Evolutionary conservation across 768 basidiomycete species (phyloP).

Genomic region (Trametes sanguinea): DNA sequence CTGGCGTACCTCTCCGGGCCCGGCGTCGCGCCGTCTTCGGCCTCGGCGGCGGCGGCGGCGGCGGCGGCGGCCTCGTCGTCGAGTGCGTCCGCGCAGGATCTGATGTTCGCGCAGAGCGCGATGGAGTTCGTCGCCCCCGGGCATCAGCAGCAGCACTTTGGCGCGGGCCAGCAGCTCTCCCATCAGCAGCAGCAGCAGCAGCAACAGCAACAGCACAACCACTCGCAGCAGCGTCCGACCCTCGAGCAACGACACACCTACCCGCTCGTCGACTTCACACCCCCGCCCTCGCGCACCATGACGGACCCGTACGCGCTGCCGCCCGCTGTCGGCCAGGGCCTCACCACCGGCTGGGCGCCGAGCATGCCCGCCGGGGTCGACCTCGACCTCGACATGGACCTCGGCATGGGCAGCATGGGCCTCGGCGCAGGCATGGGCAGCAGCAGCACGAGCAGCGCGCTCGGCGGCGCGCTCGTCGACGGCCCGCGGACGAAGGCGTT

Average conservation of each 20-base stretch:
- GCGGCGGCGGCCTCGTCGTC: background rate
- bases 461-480: conserved; percentile 2
- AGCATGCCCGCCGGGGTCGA: background rate
- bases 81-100: background rate
- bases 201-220: conserved; percentile 5
- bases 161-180: too few relatives aligned
- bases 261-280: conserved; percentile 22
- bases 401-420: background rate
- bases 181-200: conserved; percentile 1
- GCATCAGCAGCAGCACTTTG: background rate
- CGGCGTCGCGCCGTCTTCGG: background rate
- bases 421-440: background rate
- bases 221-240: conserved; percentile 16
- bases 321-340: conserved; percentile 10
- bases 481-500: conserved; percentile 53
- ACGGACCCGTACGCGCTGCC: conserved; percentile 24
- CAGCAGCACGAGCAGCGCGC: background rate
- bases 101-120: background rate
- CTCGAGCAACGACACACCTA: conserved; percentile 27
- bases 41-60: background rate
- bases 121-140: background rate
- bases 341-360: conserved; percentile 10
- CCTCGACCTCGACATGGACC: conserved; percentile 6
- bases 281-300: conserved; percentile 22
- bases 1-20: conserved; percentile 8